These are phyloP conservation scores for Saccharomyces pastorianus DNA, from an alignment of 1,139 yeast species.

Conservation along the genomic window DNA sequence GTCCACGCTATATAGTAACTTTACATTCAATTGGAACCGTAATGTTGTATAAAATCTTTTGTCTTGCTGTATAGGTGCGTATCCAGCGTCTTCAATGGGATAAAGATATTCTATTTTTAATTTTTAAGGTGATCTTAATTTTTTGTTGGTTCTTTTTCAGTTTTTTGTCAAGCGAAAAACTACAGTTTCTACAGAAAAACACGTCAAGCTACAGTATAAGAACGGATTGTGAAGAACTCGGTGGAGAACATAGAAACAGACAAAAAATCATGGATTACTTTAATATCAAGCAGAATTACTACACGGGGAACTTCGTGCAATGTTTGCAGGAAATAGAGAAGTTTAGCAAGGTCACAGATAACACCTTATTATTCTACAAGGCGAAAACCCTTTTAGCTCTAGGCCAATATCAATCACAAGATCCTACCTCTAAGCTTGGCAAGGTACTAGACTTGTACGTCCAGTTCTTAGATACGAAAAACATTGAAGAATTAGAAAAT, in stretches of 20 bases:
- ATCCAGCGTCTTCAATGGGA: not conserved
- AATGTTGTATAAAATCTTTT: not conserved
- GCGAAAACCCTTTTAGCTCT: slow-evolving; percentile 22
- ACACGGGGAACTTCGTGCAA: slow-evolving; percentile 26
- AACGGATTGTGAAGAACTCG: not conserved
- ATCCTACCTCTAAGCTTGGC: slow-evolving; percentile 11
- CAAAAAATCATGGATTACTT: slow-evolving; percentile 24
- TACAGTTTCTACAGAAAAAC: not conserved
- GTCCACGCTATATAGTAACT: not conserved
- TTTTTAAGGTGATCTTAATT: not conserved
- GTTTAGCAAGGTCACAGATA: slow-evolving; percentile 19
- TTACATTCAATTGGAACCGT: not conserved
- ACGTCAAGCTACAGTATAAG: not conserved
- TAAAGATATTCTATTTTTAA: not conserved
- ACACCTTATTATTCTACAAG: slow-evolving; percentile 25
- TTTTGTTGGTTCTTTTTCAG: not conserved
- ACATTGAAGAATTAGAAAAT: slow-evolving; percentile 14
- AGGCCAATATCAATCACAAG: slow-evolving; percentile 12
- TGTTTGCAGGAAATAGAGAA: slow-evolving; percentile 22
- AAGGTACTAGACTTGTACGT: slow-evolving; percentile 17
- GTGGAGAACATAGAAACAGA: not conserved
- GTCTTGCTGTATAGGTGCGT: not conserved
- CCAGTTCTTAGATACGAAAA: slow-evolving; percentile 15
- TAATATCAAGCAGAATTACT: slow-evolving; percentile 28
- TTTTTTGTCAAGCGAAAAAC: not conserved